phyloP scores from a whole-genome alignment of 2,329 filamentous ascomycete species.

The Amauroascus verrucosus region DNA sequence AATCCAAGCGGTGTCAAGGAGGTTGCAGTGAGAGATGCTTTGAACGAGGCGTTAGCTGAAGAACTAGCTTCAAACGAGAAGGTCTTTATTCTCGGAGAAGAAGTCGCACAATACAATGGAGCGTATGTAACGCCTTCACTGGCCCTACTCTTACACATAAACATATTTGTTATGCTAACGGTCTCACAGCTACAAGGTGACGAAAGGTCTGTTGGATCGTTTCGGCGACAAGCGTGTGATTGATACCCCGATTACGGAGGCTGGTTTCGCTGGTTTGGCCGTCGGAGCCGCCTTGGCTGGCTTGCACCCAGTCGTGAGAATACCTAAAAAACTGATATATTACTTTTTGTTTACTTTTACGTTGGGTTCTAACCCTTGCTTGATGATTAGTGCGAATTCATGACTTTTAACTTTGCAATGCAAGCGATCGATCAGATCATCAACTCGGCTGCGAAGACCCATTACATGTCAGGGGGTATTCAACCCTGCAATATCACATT shows the following conservation, averaged over 20 bases:
- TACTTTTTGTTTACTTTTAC: background rate
- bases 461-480: conserved; percentile 99
- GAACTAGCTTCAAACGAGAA: conserved; percentile 91
- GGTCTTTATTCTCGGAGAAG: conserved; percentile 92
- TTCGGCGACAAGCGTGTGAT: conserved; percentile 97
- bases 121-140: conserved; percentile 47
- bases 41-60: conserved; percentile 96
- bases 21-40: conserved; percentile 90
- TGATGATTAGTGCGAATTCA: conserved; percentile 76
- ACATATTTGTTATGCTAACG: background rate
- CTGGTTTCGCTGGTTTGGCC: conserved; percentile 85
- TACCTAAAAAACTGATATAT: conserved; percentile 20
- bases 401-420: conserved; percentile 99
- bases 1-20: conserved; percentile 62
- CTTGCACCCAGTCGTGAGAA: conserved; percentile 76
- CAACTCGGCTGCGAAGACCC: conserved; percentile 97
- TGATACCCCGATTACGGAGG: conserved; percentile 96
- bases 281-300: conserved; percentile 91
- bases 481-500: conserved; percentile 99
- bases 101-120: conserved; percentile 99
- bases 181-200: conserved; percentile 75
- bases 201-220: conserved; percentile 90
- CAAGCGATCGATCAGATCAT: conserved; percentile 99
- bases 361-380: background rate
- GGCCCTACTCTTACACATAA: no score